phyloP scores from a whole-genome alignment of 2,329 filamentous ascomycete genomes.

The Cadophora malorum region DNA sequence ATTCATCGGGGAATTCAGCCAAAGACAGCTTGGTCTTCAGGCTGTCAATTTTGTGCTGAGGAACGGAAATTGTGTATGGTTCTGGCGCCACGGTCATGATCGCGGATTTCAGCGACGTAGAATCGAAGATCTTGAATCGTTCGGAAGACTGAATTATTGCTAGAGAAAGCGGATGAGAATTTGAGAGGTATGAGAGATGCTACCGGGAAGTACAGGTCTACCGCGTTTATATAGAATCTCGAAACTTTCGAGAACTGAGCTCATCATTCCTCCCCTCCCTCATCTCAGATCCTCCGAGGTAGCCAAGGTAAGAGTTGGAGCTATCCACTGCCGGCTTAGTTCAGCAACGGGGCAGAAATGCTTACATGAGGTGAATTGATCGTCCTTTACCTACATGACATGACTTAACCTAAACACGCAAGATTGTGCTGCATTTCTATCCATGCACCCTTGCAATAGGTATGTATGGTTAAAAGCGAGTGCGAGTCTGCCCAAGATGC shows the following conservation, averaged over 20 bases:
- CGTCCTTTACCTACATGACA: neutral
- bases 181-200: too few species aligned
- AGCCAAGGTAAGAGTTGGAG: neutral
- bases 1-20: slow-evolving; percentile 62
- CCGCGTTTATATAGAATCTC: too few species aligned
- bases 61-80: slow-evolving; percentile 57
- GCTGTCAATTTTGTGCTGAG: slow-evolving; percentile 57
- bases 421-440: too few species aligned
- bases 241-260: too few species aligned
- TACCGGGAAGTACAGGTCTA: too few species aligned
- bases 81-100: slow-evolving; percentile 35
- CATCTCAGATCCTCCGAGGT: neutral
- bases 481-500: too few species aligned
- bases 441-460: too few species aligned
- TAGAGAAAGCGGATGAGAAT: neutral
- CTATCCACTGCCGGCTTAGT: neutral
- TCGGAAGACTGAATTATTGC: neutral
- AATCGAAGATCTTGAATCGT: neutral
- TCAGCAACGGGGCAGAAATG: neutral
- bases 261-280: neutral
- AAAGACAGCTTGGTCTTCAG: slow-evolving; percentile 61
- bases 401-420: neutral
- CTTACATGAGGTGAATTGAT: too few species aligned
- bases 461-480: too few species aligned
- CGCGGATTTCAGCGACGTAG: neutral